Evolutionary conservation across 169 alveolate genomes (phyloP), one percentile per base, ranked within the genome.

Genomic region (Pseudocohnilembus persalinus): DNA sequence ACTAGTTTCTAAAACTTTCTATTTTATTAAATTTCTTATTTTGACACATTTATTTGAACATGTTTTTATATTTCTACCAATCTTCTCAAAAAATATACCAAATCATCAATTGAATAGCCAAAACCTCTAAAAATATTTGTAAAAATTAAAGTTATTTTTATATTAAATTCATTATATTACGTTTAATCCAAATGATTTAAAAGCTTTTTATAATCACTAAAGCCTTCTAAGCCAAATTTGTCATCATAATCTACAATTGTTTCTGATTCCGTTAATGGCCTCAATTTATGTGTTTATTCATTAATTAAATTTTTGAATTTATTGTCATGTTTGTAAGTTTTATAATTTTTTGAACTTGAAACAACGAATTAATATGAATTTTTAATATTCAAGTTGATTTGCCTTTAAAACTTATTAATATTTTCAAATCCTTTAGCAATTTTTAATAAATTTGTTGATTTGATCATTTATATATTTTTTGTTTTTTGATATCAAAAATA

Each of bases 31-130:
- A 85, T 68, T 32, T 68, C 27, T 11, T 78, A 33, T 86, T 65
- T 74, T 33, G 68, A 34, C 0, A 34, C n/a, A n/a, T n/a, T n/a
- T n/a, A n/a, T 34, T 73, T 73, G 81, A 29, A 29, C 82, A 73
- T 79, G 80, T 29, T 35, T 49, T 27, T 79, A 72, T n/a, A 86
- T 68, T 31, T 86, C 75, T n/a, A 79, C 87, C 33, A 86, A 68
- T 33, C 80, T 83, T 74, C 87, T 81, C 30, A 86, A 79, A 82
- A 86, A 86, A 28, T 80, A 86, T 20, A 81, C 75, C 76, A 86
- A 80, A 31, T 86, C 90, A 75, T 86, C 80, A 63, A 86, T 74
- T 28, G 76, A 30, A 81, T 86, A 86, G n/a, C n/a, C n/a, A n/a
- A n/a, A n/a, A n/a, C n/a, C n/a, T n/a, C n/a, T n/a, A n/a, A n/a